phyloP scores from a whole-genome alignment of 192 early-diverging fungal species.

The Kickxella alabastrina region DNA sequence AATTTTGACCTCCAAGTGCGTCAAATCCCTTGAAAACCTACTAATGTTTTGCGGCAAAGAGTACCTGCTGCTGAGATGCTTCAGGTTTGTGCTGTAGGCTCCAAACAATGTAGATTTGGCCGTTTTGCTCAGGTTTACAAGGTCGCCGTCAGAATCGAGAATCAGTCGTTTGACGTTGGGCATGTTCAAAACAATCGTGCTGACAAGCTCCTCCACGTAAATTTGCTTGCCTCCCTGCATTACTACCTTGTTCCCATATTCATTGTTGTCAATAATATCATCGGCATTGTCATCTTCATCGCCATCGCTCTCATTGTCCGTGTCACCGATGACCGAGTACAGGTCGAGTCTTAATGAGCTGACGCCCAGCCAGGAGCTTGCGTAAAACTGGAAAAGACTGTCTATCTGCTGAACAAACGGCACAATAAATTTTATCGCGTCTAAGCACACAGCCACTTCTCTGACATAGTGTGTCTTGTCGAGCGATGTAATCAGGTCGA shows the following conservation, averaged over 20 bases:
- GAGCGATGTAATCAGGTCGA: constrained; percentile 3
- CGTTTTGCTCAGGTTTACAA: background rate
- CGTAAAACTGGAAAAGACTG: background rate
- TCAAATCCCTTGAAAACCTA: background rate
- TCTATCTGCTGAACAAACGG: background rate
- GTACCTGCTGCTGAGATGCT: background rate
- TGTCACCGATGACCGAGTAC: background rate
- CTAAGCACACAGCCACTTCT: background rate
- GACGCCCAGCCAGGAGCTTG: background rate
- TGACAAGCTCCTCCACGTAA: background rate
- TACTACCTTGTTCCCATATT: background rate
- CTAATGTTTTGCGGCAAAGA: background rate
- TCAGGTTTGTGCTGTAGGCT: background rate
- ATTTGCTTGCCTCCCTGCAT: no score
- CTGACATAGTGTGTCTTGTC: background rate
- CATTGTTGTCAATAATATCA: background rate
- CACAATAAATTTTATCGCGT: background rate
- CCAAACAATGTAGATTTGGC: background rate
- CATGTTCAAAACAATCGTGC: background rate
- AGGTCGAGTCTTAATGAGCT: background rate
- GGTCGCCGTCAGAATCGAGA: background rate
- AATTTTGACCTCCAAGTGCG: background rate
- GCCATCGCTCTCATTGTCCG: no score
- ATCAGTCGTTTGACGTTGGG: background rate
- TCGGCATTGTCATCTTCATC: background rate